Evolutionary conservation across 257 asterid species (phyloP), one percentile per base, ranked within the genome.

Genomic region (Plantago major): DNA sequence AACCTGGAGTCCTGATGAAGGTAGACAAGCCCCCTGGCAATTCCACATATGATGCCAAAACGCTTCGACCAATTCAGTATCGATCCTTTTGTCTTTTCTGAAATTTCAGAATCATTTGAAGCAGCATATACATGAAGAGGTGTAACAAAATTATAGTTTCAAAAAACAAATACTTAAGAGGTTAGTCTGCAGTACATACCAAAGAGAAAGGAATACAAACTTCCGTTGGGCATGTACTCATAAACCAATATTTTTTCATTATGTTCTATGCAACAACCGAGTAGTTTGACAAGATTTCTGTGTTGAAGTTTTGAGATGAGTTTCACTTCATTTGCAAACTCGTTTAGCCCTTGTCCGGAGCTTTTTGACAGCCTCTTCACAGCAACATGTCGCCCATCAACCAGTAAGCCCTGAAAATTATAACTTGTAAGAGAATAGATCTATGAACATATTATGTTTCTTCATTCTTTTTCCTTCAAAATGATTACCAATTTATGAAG

Each of bases 21-120:
- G 55, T 69, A 69, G 22, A 69, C 22, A 60, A 69, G 73, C 33
- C 73, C 73, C 42, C 63, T 65, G 19, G 73, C 73, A 44, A 69
- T 55, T 33, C 73, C 73, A 28, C 58, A 60, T 9, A 69, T 61
- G 43, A 69, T 69, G 9, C 22, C 43, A 49, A 71, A 55, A 13
- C 71, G 68, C 55, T 38, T 71, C 9, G 7, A 14, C 76, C 71
- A 71, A 17, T 55, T 60, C 42, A 71, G 6, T 44, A 18, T 4
- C 6, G 62, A 57, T 28, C 48, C 53, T 47, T 59, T 53, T 71
- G 56, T 54, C 19, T 65, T 12, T 43, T 60, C 62, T 40, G 62
- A 57, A 19, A 57, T 15, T 56, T 12, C 19, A 38, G 19, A 42
- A 56, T 9, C 44, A 56, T 12, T 13, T 51, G 7, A 51, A 51